Conservation (phyloP, 2,329 filamentous ascomycete genomes). For the Claviceps sorghi region DNA sequence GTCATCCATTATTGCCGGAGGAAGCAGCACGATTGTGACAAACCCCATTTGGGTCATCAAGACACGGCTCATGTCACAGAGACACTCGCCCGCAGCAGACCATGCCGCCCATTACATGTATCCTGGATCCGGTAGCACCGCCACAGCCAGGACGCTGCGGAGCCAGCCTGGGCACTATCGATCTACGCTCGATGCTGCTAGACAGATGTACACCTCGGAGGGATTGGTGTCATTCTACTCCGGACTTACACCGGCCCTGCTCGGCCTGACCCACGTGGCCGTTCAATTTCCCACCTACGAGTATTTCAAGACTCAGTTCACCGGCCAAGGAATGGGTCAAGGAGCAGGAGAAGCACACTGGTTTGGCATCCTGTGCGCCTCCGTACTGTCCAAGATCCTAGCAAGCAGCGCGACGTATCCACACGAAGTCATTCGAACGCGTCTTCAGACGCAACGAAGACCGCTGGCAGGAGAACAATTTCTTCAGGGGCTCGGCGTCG, state of each 20-base stretch:
- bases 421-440: slow-evolving; percentile 87
- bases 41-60: slow-evolving; percentile 99
- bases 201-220: slow-evolving; percentile 89
- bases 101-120: slow-evolving; percentile 30
- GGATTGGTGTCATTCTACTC: slow-evolving; percentile 89
- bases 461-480: slow-evolving; percentile 42
- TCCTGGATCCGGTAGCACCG: slow-evolving; percentile 36
- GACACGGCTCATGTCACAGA: slow-evolving; percentile 93
- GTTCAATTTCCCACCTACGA: slow-evolving; percentile 97
- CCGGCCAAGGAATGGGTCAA: slow-evolving; percentile 73
- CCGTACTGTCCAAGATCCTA: slow-evolving; percentile 84
- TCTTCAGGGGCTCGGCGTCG: slow-evolving; percentile 35
- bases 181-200: slow-evolving; percentile 77
- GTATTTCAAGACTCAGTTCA: slow-evolving; percentile 80
- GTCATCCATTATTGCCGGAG: slow-evolving; percentile 81
- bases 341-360: slow-evolving; percentile 47
- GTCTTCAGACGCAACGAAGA: slow-evolving; percentile 83
- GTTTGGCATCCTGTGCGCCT: slow-evolving; percentile 72
- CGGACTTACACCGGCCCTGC: slow-evolving; percentile 76
- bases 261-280: slow-evolving; percentile 87
- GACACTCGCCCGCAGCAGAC: slow-evolving; percentile 34
- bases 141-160: slow-evolving; percentile 38
- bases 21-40: slow-evolving; percentile 82
- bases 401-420: slow-evolving; percentile 94
- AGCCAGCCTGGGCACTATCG: slow-evolving; percentile 80